Evolutionary conservation across 2,329 filamentous ascomycete genomes (phyloP).

Genomic region (Apiospora arundinis): DNA sequence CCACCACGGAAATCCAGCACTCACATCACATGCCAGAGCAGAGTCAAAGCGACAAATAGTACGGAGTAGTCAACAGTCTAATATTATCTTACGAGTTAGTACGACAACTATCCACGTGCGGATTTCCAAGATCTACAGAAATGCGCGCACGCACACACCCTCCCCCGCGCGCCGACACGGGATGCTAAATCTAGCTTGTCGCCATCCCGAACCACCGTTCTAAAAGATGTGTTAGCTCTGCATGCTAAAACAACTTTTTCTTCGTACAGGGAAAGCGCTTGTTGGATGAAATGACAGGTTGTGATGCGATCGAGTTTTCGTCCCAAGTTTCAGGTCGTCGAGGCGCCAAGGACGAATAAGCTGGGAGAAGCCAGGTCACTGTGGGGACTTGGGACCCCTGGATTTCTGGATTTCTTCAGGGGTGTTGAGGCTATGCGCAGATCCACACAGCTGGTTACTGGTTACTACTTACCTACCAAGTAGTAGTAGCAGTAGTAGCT

Average conservation of each 20-base stretch:
- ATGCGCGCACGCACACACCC: not conserved
- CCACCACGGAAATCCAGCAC: not conserved
- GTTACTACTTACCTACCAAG: too few relatives aligned
- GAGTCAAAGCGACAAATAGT: not conserved
- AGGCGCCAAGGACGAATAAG: slow-evolving; percentile 10
- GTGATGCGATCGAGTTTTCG: not conserved
- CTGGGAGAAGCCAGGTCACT: not conserved
- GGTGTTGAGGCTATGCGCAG: not conserved
- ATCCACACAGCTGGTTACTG: not conserved
- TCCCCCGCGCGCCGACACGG: not conserved
- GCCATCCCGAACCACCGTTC: not conserved
- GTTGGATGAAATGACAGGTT: not conserved
- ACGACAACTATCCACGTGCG: not conserved
- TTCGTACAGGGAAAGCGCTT: not conserved
- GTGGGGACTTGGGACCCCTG: not conserved
- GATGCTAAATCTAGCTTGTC: not conserved
- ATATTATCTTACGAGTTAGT: not conserved
- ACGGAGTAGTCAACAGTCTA: not conserved
- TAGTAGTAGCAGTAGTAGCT: too few relatives aligned
- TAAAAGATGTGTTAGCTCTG: not conserved
- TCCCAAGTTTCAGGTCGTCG: slow-evolving; percentile 4
- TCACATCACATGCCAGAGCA: too few relatives aligned
- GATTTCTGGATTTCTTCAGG: too few relatives aligned
- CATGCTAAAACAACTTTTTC: not conserved
- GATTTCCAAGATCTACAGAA: slow-evolving; percentile 2